Conservation (phyloP, 116 monocot genomes). For the Cymodocea nodosa region DNA sequence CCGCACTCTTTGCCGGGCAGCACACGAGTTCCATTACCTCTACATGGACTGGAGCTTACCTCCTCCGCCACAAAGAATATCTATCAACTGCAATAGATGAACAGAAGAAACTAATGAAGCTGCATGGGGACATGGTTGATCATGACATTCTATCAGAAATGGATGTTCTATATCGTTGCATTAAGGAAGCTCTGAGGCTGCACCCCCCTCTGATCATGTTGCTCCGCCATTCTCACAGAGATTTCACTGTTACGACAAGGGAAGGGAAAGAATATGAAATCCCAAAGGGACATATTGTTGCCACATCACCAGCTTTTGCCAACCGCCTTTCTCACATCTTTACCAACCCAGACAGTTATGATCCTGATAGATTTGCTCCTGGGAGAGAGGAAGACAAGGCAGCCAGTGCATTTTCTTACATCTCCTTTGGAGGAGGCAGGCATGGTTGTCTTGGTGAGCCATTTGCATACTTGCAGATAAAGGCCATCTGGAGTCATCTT, state of each 20-base stretch:
- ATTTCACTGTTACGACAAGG: slow-evolving; percentile 69
- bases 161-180: slow-evolving; percentile 82
- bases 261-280: slow-evolving; percentile 80
- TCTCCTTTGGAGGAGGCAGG: slow-evolving; percentile 89
- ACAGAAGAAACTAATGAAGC: slow-evolving; percentile 57
- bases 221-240: slow-evolving; percentile 67
- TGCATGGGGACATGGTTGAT: slow-evolving; percentile 59
- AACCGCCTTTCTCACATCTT: slow-evolving; percentile 77
- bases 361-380: slow-evolving; percentile 53
- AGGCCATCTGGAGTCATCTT: slow-evolving; percentile 93
- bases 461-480: slow-evolving; percentile 91
- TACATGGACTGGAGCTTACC: slow-evolving; percentile 92
- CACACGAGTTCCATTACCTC: slow-evolving; percentile 98
- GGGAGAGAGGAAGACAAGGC: slow-evolving; percentile 97
- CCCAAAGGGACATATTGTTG: slow-evolving; percentile 78
- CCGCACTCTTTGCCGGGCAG: slow-evolving; percentile 91
- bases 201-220: slow-evolving; percentile 91
- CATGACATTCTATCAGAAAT: slow-evolving; percentile 86
- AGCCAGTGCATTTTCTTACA: slow-evolving; percentile 80
- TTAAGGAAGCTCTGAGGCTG: slow-evolving; percentile 92
- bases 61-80: slow-evolving; percentile 35
- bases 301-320: slow-evolving; percentile 86
- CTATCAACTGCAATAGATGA: slow-evolving; percentile 47
- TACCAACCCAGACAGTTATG: slow-evolving; percentile 77
- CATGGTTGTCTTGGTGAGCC: slow-evolving; percentile 98